These are phyloP conservation scores for Pelargonium myrrhifolium DNA, from an alignment of 441 rosid genomes.

Conservation along the genomic window DNA sequence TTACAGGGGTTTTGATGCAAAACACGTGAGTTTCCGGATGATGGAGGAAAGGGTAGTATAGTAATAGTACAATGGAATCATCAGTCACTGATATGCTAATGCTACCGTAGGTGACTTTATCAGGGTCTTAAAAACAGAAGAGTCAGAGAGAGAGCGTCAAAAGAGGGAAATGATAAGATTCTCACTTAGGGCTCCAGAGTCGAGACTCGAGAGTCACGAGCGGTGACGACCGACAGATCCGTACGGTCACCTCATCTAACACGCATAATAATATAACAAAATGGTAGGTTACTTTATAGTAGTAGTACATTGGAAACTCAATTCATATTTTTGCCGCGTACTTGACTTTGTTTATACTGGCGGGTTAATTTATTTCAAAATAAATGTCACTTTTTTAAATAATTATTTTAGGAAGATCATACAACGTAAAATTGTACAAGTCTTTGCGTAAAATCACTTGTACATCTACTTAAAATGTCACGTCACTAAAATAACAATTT, in stretches of 20 bases:
- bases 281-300: no score
- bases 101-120: background rate
- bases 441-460: no score
- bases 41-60: background rate
- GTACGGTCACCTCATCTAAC: background rate
- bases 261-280: no score
- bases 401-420: no score
- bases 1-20: background rate
- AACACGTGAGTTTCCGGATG: background rate
- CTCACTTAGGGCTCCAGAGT: background rate
- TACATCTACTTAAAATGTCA: no score
- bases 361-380: no score
- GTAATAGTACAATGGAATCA: background rate
- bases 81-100: background rate
- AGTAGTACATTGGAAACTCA: no score
- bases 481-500: no score
- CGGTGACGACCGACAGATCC: slow-evolving; percentile 11
- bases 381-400: no score
- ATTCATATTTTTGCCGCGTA: no score
- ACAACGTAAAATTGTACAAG: no score
- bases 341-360: no score
- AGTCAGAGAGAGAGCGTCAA: slow-evolving; percentile 7
- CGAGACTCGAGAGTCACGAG: slow-evolving; percentile 13
- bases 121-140: background rate
- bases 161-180: slow-evolving; percentile 13